Percentiles rank a stretch among this genome's conserved stretches.
Evolutionary conservation across 2,329 filamentous ascomycete species (phyloP).

Genomic region (Purpureocillium takamizusanense): DNA sequence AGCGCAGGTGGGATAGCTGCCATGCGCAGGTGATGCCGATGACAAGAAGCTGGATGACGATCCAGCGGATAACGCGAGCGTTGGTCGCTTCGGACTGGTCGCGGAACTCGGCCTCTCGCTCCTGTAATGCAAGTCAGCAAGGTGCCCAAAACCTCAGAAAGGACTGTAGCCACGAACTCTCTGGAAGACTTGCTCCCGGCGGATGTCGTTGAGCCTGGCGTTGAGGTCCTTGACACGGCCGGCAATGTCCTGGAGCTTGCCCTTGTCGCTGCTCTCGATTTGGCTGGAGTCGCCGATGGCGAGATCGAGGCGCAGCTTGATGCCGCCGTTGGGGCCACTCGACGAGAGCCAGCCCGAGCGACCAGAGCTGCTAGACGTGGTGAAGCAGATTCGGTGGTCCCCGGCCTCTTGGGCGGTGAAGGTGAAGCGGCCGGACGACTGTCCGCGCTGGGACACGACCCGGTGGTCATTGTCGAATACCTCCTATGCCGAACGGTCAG

Average conservation of each 20-base stretch:
- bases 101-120: slow-evolving; percentile 95
- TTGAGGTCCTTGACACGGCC: slow-evolving; percentile 86
- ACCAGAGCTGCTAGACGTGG: slow-evolving; percentile 64
- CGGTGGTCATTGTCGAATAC: slow-evolving; percentile 97
- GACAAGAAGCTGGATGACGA: slow-evolving; percentile 78
- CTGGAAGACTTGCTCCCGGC: slow-evolving; percentile 94
- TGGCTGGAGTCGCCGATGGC: slow-evolving; percentile 90
- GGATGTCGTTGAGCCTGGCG: slow-evolving; percentile 74
- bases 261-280: slow-evolving; percentile 90
- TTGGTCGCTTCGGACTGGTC: slow-evolving; percentile 96
- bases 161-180: slow-evolving; percentile 47
- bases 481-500: slow-evolving; percentile 46
- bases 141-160: background rate
- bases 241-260: slow-evolving; percentile 83
- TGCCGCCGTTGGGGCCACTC: slow-evolving; percentile 58
- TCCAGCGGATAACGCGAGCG: slow-evolving; percentile 85
- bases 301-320: slow-evolving; percentile 80
- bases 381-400: slow-evolving; percentile 93
- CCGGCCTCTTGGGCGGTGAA: slow-evolving; percentile 93
- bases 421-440: slow-evolving; percentile 74
- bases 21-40: slow-evolving; percentile 85
- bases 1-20: slow-evolving; percentile 90
- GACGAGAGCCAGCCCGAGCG: slow-evolving; percentile 63
- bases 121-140: slow-evolving; percentile 39
- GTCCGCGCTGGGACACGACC: slow-evolving; percentile 78